Evolutionary conservation across 331 rosid species (phyloP), one percentile per base, ranked within the genome.

Genomic region (Cucumis variabilis): DNA sequence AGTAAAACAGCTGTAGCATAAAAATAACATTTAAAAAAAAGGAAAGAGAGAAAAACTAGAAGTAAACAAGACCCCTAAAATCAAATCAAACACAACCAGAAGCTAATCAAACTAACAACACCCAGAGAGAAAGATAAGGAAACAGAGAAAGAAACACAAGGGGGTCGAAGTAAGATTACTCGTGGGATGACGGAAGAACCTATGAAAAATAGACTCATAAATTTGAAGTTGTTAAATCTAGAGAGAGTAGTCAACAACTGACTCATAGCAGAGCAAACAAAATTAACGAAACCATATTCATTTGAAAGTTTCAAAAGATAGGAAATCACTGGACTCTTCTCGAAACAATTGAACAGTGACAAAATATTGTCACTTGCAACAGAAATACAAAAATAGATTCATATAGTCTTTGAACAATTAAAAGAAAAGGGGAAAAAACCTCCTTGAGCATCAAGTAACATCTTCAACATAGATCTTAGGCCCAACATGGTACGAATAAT

Each of bases 401-500:
- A 24, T 79, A 14, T 24, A 20, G 3, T 27, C 60, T 25, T 51
- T 24, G 0, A 16, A 19, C 9, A 8, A 78, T 51, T 0, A 15
- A 50, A 27, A 10, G 4, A 53, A 46, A 76, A n/a, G 33, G 33
- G 21, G 11, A 51, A 80, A 87, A 87, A 77, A 96, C 99, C 99
- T 92, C 99, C 99, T 17, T 50, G 0, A 17, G 98, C 96, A 88
- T 97, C 98, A 33, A 97, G 96, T 69, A 97, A 92, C 99, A 97
- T 97, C 90, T 97, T 97, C 82, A 97, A 91, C 99, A 97, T 97
- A 91, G 99, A 96, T 89, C 99, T 94, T 27, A 99, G 99, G 27
- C 99, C 99, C 94, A 97, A 87, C 8, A 99, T 97, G 62, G 99
- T 97, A 44, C 99, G 98, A 24, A 97, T 95, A 87, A 97, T 96